Evolutionary conservation across 108 stramenopile genomes (phyloP).

Genomic region (Cyclotella sp.): DNA sequence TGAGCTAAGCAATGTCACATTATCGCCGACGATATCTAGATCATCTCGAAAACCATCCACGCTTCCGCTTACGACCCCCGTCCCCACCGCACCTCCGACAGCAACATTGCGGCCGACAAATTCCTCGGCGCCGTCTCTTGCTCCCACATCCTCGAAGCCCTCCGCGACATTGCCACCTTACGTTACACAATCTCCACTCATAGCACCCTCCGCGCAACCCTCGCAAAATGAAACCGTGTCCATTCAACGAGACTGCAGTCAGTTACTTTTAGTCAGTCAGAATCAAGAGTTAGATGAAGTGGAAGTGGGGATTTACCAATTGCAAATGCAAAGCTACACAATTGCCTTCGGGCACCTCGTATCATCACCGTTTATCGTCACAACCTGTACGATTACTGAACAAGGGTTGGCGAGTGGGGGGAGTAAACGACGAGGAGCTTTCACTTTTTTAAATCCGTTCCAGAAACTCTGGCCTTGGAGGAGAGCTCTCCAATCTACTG

Average conservation of each 20-base stretch:
- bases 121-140: background rate
- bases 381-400: constrained; percentile 4
- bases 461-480: background rate
- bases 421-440: background rate
- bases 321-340: constrained; percentile 34
- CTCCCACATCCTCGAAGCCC: background rate
- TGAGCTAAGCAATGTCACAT: background rate
- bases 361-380: constrained; percentile 8
- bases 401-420: constrained; percentile 19
- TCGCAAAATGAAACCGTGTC: constrained; percentile 11
- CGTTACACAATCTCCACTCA: background rate
- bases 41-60: background rate
- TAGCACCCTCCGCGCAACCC: constrained; percentile 21
- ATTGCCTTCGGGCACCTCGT: constrained; percentile 11
- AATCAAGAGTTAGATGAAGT: constrained; percentile 14
- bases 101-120: background rate
- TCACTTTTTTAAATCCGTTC: background rate
- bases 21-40: constrained; percentile 10
- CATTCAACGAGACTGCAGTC: background rate
- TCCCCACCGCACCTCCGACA: background rate
- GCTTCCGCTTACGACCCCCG: background rate
- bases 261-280: constrained; percentile 14
- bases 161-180: background rate
- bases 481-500: constrained; percentile 10
- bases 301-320: constrained; percentile 15